Base-by-base conservation (phyloP, 495 filamentous ascomycete species). In the Tetracladium setigerum region DNA sequence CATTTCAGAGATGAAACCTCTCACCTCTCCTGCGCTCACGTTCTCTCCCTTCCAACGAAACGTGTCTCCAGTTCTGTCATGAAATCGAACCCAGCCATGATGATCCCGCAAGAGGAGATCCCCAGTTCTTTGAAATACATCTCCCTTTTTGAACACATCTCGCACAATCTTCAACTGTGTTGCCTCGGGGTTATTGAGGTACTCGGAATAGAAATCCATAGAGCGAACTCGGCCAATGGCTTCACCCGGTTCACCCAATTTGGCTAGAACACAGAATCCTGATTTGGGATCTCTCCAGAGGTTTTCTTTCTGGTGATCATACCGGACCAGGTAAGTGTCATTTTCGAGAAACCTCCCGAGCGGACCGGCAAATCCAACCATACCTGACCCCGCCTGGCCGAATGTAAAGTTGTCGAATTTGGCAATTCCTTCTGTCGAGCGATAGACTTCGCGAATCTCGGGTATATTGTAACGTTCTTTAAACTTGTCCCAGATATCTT, bases 1-100 rank as follows among this genome's bases (percentile, higher is more conserved):
- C 40, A 74, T 66, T 17, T 59, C 56, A 27, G 70, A 71, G 36
- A 77, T 68, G 51, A 71, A 68, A 53, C 72, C 71, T 27, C 70
- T 55, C 15, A 61, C 58, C 22, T 61, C 58, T 2, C 54, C 58
- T 12, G 58, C 55, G 24, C 52, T 55, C 9, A 61, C 58, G 53
- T 61, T 61, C 41, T 61, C 58, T 1, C 58, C 55, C 40, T 61
- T 61, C 58, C 58, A 61, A 4, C 58, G 18, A 40, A 58, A 61
- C 0, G 58, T 61, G 41, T 61, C 58, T 16, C 58, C 58, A 43
- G 55, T 51, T 10, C 58, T 44, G 47, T 61, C 58, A 38, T 55
- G 52, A 37, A 61, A 61, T 19, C 44, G n/a, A 8, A 57, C 44
- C 58, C 58, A 55, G 2, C 58, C 58, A 24, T 39, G 18, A n/a